These are phyloP conservation scores for Trichosporon coremiiforme DNA, from an alignment of 1,284 basidiomycete genomes.

Conservation along the genomic window DNA sequence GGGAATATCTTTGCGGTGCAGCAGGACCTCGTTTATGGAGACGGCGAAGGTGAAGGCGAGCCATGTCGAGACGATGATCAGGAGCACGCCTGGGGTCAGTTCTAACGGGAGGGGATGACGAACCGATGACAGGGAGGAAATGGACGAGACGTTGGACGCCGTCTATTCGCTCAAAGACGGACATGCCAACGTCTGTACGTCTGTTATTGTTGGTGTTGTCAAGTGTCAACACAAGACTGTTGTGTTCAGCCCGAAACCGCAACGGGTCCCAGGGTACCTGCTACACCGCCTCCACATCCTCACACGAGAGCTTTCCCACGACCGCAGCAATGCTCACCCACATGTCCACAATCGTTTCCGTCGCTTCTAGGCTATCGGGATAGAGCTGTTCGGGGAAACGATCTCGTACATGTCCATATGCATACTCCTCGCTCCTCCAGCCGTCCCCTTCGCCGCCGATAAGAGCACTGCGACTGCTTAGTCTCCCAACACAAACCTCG, in stretches of 20 bases:
- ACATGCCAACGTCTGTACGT: slow-evolving; percentile 9
- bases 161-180: slow-evolving; percentile 3
- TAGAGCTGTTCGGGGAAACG: too few relatives aligned
- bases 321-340: too few relatives aligned
- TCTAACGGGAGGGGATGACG: neutral
- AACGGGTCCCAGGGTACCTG: neutral
- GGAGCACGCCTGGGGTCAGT: slow-evolving; percentile 34
- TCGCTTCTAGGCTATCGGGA: too few relatives aligned
- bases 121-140: slow-evolving; percentile 5
- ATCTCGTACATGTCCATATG: neutral
- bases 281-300: slow-evolving; percentile 21
- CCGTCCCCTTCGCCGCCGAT: too few relatives aligned
- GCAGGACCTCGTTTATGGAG: slow-evolving; percentile 3
- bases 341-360: too few relatives aligned
- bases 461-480: too few relatives aligned
- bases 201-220: neutral
- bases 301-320: neutral
- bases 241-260: neutral
- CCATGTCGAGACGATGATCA: slow-evolving; percentile 38
- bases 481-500: too few relatives aligned
- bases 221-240: neutral
- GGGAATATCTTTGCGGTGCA: neutral
- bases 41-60: slow-evolving; percentile 40
- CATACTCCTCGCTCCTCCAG: neutral
- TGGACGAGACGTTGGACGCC: slow-evolving; percentile 16